Base-by-base conservation (phyloP, 495 filamentous ascomycete genomes). In the Neurospora africana region DNA sequence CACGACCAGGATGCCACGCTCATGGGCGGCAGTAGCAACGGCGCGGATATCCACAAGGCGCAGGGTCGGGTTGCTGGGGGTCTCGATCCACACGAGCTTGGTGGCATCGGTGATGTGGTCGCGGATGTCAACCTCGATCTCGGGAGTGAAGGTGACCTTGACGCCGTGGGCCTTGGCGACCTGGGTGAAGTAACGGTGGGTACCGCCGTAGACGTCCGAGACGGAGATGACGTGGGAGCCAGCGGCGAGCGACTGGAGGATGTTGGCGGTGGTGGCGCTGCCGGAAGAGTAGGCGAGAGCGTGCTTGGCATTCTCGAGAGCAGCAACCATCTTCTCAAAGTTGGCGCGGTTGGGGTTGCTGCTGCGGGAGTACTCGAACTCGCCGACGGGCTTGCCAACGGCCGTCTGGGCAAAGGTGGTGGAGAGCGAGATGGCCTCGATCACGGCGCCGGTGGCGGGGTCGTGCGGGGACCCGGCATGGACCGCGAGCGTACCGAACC, bases 141-240 rank as follows among this genome's bases (percentile, higher is more conserved):
- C 87, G 5, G 93, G 93, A 3, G 93, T 92, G 82, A 99, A 99
- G 37, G 95, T 95, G 40, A 98, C 96, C 69, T 92, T 87, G 15
- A 99, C 95, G 73, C 94, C 93, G 78, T 99, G 96, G 35, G 96
- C 93, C 74, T 91, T 87, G 68, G 95, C 95, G 61, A 99, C 96
- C 83, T 97, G 93, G 75, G 95, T 99, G 87, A 99, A 99, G 84
- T 99, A 99, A 73, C 95, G 87, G 82, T 98, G 95, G 2, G 95
- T 99, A 61, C 95, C 95, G 72, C 95, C 95, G 79, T 99, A 99
- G 67, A 99, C 93, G 79, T 99, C 96, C 69, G 93, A 95, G 43
- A 98, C 93, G 53, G 93, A 97, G 75, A 99, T 89, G 73, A 98
- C 91, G 83, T 99, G 95, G 23, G 93, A 96, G 67, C 95, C 95